A percentile compares a stretch with the other conserved stretches of the same genome.
These are phyloP conservation scores for Chlorociboria aeruginascens DNA, from an alignment of 495 filamentous ascomycete genomes.

Conservation along the genomic window DNA sequence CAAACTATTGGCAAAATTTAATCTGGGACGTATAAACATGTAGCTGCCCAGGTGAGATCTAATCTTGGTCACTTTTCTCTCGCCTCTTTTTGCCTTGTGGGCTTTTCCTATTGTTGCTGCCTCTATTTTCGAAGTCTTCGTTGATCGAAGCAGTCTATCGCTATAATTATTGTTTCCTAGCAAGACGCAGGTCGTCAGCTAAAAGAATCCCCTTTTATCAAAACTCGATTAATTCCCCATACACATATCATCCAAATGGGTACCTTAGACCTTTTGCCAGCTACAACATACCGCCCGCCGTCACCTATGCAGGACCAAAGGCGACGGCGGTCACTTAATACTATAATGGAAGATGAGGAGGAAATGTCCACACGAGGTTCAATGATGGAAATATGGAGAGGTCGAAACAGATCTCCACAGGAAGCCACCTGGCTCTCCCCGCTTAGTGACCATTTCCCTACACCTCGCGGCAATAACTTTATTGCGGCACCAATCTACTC, in stretches of 20 bases:
- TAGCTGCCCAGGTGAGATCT: conserved; percentile 15
- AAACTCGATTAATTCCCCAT: no score
- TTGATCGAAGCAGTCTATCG: conserved; percentile 28
- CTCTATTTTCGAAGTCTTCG: conserved; percentile 22
- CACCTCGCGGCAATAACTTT: conserved; percentile 44
- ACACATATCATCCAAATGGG: conserved; percentile 36
- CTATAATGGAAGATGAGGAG: conserved; percentile 65
- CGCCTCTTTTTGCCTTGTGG: conserved; percentile 17
- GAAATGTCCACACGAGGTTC: conserved; percentile 25
- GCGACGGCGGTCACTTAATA: conserved; percentile 65
- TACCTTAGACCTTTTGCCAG: conserved; percentile 42
- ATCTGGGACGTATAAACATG: conserved; percentile 21
- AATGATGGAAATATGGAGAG: conserved; percentile 21
- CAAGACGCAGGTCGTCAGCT: conserved; percentile 31
- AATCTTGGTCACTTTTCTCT: conserved; percentile 12
- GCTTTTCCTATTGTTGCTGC: conserved; percentile 11
- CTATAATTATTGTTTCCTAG: conserved; percentile 18
- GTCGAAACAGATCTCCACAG: conserved; percentile 9
- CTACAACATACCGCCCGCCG: conserved; percentile 48
- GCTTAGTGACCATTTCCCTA: conserved; percentile 49
- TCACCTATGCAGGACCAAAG: conserved; percentile 51
- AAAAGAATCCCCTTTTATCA: neutral
- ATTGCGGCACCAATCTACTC: conserved; percentile 41
- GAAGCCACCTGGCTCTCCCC: conserved; percentile 36
- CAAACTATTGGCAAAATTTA: neutral